Percentiles rank a stretch among this genome's conserved stretches.
These are phyloP conservation scores for Brettanomyces sp. DNA, from an alignment of 805 yeast species.

Conservation along the genomic window DNA sequence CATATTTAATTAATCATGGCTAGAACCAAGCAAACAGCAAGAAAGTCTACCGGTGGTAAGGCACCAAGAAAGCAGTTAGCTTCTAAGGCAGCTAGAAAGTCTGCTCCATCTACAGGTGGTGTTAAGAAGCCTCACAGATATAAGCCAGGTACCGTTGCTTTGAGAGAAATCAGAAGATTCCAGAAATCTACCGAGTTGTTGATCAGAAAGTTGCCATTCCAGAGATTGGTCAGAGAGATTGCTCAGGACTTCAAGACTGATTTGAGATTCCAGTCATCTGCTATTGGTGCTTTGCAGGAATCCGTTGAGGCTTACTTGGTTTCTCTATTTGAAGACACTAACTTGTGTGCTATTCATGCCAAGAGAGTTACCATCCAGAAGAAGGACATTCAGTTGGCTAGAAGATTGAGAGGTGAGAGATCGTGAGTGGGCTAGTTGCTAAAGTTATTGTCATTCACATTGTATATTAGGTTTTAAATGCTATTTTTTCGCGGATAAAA, in stretches of 20 bases:
- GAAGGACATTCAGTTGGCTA: slow-evolving; percentile 96
- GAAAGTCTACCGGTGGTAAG: slow-evolving; percentile 93
- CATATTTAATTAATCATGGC: slow-evolving; percentile 45
- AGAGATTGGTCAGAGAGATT: slow-evolving; percentile 91
- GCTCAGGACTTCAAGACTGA: slow-evolving; percentile 92
- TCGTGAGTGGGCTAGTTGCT: slow-evolving; percentile 32
- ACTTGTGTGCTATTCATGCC: slow-evolving; percentile 97
- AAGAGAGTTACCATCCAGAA: slow-evolving; percentile 98
- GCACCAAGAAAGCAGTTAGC: slow-evolving; percentile 93
- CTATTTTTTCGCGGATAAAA: too few relatives aligned
- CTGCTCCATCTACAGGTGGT: slow-evolving; percentile 89
- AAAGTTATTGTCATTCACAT: too few relatives aligned
- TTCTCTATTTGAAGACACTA: slow-evolving; percentile 93
- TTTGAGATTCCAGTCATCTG: slow-evolving; percentile 94
- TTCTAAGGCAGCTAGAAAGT: slow-evolving; percentile 87
- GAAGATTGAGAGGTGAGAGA: slow-evolving; percentile 97
- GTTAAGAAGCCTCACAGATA: slow-evolving; percentile 93
- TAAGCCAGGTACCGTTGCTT: slow-evolving; percentile 95
- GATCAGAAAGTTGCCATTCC: slow-evolving; percentile 95
- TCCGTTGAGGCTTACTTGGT: slow-evolving; percentile 98
- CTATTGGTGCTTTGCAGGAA: slow-evolving; percentile 96
- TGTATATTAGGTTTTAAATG: too few relatives aligned
- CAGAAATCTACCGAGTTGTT: slow-evolving; percentile 92
- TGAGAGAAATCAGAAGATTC: slow-evolving; percentile 95
- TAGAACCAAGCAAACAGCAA: slow-evolving; percentile 90